Evolutionary conservation across 345 rosid genomes (phyloP).

Genomic region (thale cress (Arabidopsis thaliana)): TAIR10.1 NC_003071.7:14147001-14147500

Average conservation of each 20-base stretch:
- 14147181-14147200: background rate
- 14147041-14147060: background rate
- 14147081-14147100: background rate
- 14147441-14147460: background rate
- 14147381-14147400: background rate
- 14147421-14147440: background rate
- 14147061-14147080: background rate
- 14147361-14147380: background rate
- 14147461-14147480: background rate
- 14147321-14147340: no score
- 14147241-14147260: no score
- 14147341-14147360: no score
- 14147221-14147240: no score
- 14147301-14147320: no score
- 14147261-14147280: no score
- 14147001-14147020: background rate
- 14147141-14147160: background rate
- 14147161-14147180: background rate
- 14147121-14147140: slow-evolving; percentile 1
- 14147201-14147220: background rate
- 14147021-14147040: background rate
- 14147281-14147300: no score
- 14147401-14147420: background rate
- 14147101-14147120: slow-evolving; percentile 5
- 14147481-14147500: no score